Evolutionary conservation across 2,329 filamentous ascomycete genomes (phyloP), one percentile per base, ranked within the genome.

Genomic region (Drechslerella coelobrocha): DNA sequence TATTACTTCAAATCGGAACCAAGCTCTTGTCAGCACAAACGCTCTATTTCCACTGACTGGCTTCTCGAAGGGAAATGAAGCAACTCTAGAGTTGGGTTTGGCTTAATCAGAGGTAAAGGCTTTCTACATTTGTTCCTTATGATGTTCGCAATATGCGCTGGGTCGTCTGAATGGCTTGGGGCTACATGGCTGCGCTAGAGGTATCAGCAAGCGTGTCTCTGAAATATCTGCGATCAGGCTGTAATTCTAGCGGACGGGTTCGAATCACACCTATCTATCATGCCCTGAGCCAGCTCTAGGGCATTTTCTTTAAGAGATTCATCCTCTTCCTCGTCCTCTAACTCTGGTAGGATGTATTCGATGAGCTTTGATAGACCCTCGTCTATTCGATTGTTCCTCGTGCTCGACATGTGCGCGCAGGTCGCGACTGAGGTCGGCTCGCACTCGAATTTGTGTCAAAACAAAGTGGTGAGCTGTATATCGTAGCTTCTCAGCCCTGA

Each of bases 61-160:
- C 26, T 50, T 52, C 50, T 39, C 37, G 23, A 29, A 23, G 29
- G 60, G 6, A 3, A 4, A 17, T 21, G 9, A 9, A 7, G 57
- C 77, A 75, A 56, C 21, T n/a, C 19, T 61, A 39, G 9, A 21
- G 29, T 31, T 45, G 29, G 29, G 39, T 17, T 37, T 51, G 21
- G 39, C 27, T 45, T 56, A 26, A 54, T 23, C 4, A 29, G 47
- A 41, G 39, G 48, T 43, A 47, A 43, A 61, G 57, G 27, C 52
- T 68, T 55, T 74, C 50, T 76, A 82, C 81, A 83, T 80, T 90
- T 91, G 77, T 90, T 87, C 81, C 93, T 94, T 79, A 99, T 97
- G 76, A 96, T 81, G 78, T 97, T 92, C 27, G 91, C 91, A 59
- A 92, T 92, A 82, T 97, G 92, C 78, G 96, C 93, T 73, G 96